A percentile compares a stretch with the other conserved stretches of the same genome.
Conservation (phyloP, 2,329 filamentous ascomycete species). For the Nemania sp. region DNA sequence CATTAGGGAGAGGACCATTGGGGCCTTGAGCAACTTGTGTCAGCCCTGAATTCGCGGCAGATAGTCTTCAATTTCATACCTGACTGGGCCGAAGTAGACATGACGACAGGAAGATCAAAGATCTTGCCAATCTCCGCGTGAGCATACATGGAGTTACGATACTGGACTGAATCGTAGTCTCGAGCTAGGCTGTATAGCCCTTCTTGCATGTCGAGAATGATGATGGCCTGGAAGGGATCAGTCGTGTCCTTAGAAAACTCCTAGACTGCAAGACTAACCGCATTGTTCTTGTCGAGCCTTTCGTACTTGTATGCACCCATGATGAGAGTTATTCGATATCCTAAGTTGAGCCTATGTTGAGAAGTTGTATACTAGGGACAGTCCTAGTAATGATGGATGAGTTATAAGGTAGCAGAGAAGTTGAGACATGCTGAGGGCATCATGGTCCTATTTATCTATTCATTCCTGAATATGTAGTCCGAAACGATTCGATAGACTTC, state of each 20-base stretch:
- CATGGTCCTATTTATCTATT: conserved; percentile 15
- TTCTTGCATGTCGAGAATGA: conserved; percentile 63
- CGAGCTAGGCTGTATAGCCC: conserved; percentile 63
- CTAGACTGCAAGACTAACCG: conserved; percentile 25
- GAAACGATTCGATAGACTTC: neutral
- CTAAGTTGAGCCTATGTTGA: neutral
- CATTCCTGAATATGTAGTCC: neutral
- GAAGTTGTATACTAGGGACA: neutral
- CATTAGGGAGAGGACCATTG: conserved; percentile 71
- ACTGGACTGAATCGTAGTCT: conserved; percentile 68
- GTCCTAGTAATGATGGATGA: neutral
- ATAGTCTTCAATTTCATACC: conserved; percentile 36
- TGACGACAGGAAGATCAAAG: conserved; percentile 69
- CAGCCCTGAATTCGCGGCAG: neutral
- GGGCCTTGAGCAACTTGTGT: conserved; percentile 52
- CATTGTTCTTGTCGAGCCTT: conserved; percentile 41
- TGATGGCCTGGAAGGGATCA: conserved; percentile 48
- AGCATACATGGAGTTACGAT: conserved; percentile 67
- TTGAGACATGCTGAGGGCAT: neutral
- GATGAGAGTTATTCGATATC: neutral
- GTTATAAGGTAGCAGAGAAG: neutral
- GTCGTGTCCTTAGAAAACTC: conserved; percentile 26
- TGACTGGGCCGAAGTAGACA: conserved; percentile 70
- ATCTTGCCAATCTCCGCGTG: conserved; percentile 67
- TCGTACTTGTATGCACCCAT: conserved; percentile 38